These are phyloP conservation scores for Schwanniomyces occidentalis DNA, from an alignment of 805 yeast species.

Conservation along the genomic window DNA sequence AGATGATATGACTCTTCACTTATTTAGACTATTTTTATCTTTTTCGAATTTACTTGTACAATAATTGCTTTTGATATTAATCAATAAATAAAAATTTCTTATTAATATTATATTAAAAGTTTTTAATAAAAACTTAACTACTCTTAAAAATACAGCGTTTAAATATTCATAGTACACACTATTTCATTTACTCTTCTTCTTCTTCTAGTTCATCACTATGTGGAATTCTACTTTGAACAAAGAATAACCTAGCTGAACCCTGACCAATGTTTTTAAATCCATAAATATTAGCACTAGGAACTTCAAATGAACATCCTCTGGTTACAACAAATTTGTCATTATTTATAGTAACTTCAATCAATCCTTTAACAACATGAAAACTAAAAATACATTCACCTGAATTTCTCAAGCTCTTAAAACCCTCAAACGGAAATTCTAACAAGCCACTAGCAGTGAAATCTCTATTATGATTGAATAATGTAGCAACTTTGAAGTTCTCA, in stretches of 20 bases:
- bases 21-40: not conserved
- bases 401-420: conserved; percentile 57
- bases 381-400: conserved; percentile 70
- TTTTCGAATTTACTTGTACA: too few species aligned
- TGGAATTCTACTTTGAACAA: conserved; percentile 53
- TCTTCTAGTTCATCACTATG: conserved; percentile 8
- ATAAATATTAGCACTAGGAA: conserved; percentile 77
- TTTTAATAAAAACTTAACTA: not conserved
- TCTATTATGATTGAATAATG: conserved; percentile 61
- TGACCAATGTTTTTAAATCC: conserved; percentile 64
- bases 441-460: conserved; percentile 74
- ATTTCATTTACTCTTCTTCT: conserved; percentile 5
- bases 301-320: conserved; percentile 75
- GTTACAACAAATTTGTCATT: conserved; percentile 60
- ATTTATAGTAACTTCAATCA: conserved; percentile 64
- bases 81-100: not conserved
- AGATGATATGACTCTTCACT: conserved; percentile 3
- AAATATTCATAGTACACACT: not conserved
- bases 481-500: conserved; percentile 60
- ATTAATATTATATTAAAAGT: too few species aligned
- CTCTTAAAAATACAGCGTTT: not conserved
- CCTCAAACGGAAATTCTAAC: conserved; percentile 61
- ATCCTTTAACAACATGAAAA: conserved; percentile 74
- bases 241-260: conserved; percentile 62
- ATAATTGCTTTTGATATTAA: too few species aligned